These are phyloP conservation scores for Abelmoschus esculentus DNA, from an alignment of 345 rosid genomes.

Conservation along the genomic window DNA sequence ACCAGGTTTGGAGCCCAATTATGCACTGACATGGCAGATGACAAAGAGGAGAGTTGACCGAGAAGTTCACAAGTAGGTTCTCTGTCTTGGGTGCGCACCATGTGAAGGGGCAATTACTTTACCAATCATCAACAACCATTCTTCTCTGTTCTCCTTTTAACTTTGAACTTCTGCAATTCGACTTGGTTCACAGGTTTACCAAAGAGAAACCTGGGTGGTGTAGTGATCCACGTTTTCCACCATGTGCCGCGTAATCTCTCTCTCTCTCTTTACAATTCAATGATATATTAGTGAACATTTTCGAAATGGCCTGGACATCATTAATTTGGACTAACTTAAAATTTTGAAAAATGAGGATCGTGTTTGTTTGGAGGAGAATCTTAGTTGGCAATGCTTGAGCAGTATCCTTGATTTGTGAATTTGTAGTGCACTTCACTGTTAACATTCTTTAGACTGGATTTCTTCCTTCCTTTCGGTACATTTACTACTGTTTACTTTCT, in stretches of 20 bases:
- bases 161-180: neutral
- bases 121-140: neutral
- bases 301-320: neutral
- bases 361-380: neutral
- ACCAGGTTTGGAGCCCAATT: constrained; percentile 90
- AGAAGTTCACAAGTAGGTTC: constrained; percentile 88
- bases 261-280: neutral
- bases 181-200: constrained; percentile 47
- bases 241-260: constrained; percentile 78
- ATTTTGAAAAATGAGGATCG: no score
- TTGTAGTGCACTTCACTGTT: neutral
- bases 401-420: neutral
- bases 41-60: constrained; percentile 83
- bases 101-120: neutral
- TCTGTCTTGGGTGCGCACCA: constrained; percentile 6
- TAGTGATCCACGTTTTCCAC: constrained; percentile 77
- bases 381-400: neutral
- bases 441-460: neutral
- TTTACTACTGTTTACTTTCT: constrained; percentile 10
- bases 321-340: no score
- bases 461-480: neutral
- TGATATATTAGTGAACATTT: neutral
- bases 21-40: constrained; percentile 92
- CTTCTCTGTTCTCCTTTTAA: neutral
- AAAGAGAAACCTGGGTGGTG: constrained; percentile 91